Evolutionary conservation across 2,329 filamentous ascomycete genomes (phyloP), one percentile per base, ranked within the genome.

Genomic region (Hortaea sp.): DNA sequence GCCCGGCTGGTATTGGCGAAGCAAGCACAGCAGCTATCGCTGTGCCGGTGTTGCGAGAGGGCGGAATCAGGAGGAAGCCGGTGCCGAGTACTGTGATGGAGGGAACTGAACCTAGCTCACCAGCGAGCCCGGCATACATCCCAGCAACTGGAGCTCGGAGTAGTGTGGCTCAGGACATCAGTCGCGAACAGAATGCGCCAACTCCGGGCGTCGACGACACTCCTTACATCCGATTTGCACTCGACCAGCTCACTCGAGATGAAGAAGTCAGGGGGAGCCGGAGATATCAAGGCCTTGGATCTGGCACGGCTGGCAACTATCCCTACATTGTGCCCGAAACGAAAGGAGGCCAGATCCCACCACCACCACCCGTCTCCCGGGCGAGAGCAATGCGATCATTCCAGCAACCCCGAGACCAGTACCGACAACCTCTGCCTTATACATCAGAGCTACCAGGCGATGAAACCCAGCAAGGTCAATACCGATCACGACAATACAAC

Each of bases 171-270:
- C 43, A 53, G 41, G 59, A 59, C 28, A 52, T 63, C 29, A 52
- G 54, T 35, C 57, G 59, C 10, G 59, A 61, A 43, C 39, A 43
- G 41, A 69, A 69, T 43, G 68, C 72, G 9, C 70, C 74, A 2
- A 90, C 86, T 0, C 88, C 88, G 0, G 86, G 83, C 7, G 72
- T 88, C 35, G 88, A 95, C 59, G 85, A 94, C 59, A 84, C 81
- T 6, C 88, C 88, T 0, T 94, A 89, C 64, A 86, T 95, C 52
- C 84, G 84, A 53, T 94, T 92, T 63, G 89, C 90, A 37, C 79
- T 97, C 52, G 85, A 94, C 53, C 87, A 90, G 52, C 71, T 97
- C 55, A 94, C 88, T 5, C 75, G 84, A 41, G 79, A 85, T 57
- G 82, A 82, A 47, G 80, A 85, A 49, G 73, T 80, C 5, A 67